Conservation (phyloP, 495 filamentous ascomycete species). For the Jackrogersella multiformis region DNA sequence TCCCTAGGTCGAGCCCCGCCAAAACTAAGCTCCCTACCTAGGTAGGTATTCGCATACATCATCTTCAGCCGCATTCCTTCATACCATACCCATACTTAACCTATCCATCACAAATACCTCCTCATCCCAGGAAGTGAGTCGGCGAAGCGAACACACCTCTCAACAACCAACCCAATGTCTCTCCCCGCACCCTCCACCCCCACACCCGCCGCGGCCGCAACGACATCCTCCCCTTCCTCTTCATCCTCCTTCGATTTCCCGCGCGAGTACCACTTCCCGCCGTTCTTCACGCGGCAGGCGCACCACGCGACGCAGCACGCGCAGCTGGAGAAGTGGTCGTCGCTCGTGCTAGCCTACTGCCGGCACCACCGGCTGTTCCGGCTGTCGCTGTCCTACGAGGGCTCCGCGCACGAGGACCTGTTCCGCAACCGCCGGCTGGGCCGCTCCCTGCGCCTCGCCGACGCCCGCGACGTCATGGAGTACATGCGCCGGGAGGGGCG, state of each 20-base stretch:
- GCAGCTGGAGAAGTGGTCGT: conserved; percentile 84
- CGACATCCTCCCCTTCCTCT: neutral
- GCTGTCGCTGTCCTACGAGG: conserved; percentile 62
- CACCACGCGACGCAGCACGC: conserved; percentile 76
- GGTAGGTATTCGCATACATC: neutral
- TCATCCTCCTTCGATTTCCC: conserved; percentile 55
- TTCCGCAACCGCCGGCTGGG: conserved; percentile 63
- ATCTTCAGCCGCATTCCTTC: too few species aligned
- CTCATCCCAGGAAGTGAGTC: too few species aligned
- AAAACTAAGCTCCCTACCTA: too few species aligned
- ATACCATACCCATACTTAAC: too few species aligned
- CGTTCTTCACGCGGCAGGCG: conserved; percentile 83
- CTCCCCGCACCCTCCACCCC: neutral
- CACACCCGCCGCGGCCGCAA: conserved; percentile 15
- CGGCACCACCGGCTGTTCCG: conserved; percentile 75
- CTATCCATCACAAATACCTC: too few species aligned
- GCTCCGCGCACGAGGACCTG: conserved; percentile 43
- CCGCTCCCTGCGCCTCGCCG: conserved; percentile 67
- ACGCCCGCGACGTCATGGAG: conserved; percentile 73
- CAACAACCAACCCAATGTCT: too few species aligned
- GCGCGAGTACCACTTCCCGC: conserved; percentile 69
- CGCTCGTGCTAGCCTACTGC: conserved; percentile 87
- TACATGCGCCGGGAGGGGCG: conserved; percentile 75
- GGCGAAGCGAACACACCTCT: neutral
- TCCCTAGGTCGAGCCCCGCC: conserved; percentile 5